These are phyloP conservation scores for Sugiyamaella americana DNA, from an alignment of 805 yeast species.

Conservation along the genomic window DNA sequence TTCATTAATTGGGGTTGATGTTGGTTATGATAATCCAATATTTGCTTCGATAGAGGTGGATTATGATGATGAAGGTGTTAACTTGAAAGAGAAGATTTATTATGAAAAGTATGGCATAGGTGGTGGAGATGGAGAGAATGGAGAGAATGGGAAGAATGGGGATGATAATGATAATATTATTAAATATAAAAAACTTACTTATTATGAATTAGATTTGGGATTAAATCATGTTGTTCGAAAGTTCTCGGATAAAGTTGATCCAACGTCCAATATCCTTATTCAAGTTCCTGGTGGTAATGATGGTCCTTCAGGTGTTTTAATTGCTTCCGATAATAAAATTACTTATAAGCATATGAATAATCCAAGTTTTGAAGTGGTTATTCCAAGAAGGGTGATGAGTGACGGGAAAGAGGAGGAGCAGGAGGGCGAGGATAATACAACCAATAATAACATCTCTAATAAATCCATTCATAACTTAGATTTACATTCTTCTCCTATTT, in stretches of 20 bases:
- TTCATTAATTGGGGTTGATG: conserved; percentile 56
- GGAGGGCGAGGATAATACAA: too few species aligned
- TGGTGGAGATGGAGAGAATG: not conserved
- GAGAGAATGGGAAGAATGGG: not conserved
- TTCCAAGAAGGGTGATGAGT: conserved; percentile 45
- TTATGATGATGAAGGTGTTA: conserved; percentile 28
- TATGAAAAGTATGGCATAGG: not conserved
- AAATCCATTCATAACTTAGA: too few species aligned
- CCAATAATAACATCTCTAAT: too few species aligned
- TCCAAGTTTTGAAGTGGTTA: conserved; percentile 38
- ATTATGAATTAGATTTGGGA: conserved; percentile 82
- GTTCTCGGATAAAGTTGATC: conserved; percentile 37
- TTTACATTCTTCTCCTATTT: conserved; percentile 5
- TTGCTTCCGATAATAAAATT: conserved; percentile 53
- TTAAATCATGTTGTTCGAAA: conserved; percentile 64
- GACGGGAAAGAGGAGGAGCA: too few species aligned
- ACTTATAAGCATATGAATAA: conserved; percentile 31
- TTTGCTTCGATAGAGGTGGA: conserved; percentile 77
- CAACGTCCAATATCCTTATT: conserved; percentile 47
- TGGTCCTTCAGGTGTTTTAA: conserved; percentile 63
- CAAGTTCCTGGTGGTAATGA: conserved; percentile 67
- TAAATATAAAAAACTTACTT: conserved; percentile 41
- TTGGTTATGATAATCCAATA: conserved; percentile 73
- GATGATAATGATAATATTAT: conserved; percentile 1
- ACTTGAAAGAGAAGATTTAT: not conserved